A percentile compares a stretch with the other conserved stretches of the same genome.
phyloP scores from a whole-genome alignment of 2,329 filamentous ascomycete genomes.

The Stagonosporopsis tanaceti region DNA sequence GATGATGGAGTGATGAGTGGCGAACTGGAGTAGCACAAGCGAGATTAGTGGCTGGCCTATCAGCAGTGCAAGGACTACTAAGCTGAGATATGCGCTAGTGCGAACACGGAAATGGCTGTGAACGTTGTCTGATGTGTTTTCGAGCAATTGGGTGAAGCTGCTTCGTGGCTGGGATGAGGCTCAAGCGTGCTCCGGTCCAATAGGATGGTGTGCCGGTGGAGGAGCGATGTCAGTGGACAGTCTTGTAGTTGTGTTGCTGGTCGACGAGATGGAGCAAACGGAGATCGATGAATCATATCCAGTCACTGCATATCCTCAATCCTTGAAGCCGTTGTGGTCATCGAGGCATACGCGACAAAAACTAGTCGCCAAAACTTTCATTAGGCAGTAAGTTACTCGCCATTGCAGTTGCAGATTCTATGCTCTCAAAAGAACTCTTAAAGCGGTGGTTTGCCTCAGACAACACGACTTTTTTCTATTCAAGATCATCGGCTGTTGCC shows the following conservation, averaged over 20 bases:
- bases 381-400: background rate
- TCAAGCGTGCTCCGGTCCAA: slow-evolving; percentile 12
- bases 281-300: background rate
- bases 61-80: background rate
- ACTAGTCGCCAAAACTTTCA: background rate
- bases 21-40: slow-evolving; percentile 10
- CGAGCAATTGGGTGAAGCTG: slow-evolving; percentile 5
- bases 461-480: too few species aligned
- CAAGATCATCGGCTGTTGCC: too few species aligned
- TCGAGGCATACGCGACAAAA: background rate
- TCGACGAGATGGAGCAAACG: slow-evolving; percentile 4
- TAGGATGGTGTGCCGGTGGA: background rate
- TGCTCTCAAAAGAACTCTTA: too few species aligned
- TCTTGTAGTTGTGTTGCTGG: background rate
- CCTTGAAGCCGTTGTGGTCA: background rate
- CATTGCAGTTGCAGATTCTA: background rate
- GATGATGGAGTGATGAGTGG: slow-evolving; percentile 7
- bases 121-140: slow-evolving; percentile 9
- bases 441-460: too few species aligned
- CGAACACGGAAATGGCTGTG: slow-evolving; percentile 5
- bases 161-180: slow-evolving; percentile 6
- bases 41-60: slow-evolving; percentile 15
- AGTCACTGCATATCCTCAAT: background rate
- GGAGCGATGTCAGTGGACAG: slow-evolving; percentile 2
- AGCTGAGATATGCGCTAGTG: background rate